Evolutionary conservation across 805 yeast genomes (phyloP), one percentile per base, ranked within the genome.

Genomic region (Candida coleopterorum): DNA sequence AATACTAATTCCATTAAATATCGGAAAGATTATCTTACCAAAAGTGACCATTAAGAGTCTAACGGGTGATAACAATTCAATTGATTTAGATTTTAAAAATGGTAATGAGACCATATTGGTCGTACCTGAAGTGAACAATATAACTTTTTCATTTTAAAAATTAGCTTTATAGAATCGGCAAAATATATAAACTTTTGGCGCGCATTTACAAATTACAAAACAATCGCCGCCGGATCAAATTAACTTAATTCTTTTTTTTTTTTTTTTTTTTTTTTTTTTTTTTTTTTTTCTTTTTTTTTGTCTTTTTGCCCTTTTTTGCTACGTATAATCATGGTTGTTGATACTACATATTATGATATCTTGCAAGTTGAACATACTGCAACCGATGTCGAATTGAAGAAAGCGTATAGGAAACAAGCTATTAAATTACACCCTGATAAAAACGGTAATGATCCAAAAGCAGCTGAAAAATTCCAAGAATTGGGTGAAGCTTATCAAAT

Each of bases 371-470:
- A 62, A 18, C 71, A 80, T 15, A 74, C 74, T 9, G 97, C 97
- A 14, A 72, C 84, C 0, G 80, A 80, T 4, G 67, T 75, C 9
- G 95, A 93, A 45, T 85, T 93, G 60, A 93, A 93, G 61, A 87
- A 87, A 57, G 95, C 97, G 0, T 93, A 93, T 60, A 74, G 98
- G 44, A 85, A 84, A 56, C 79, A 79, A 58, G 97, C 97, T 6
- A 83, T 90, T 60, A 71, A 69, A 40, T 84, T 85, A 34, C 98
- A 90, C 58, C 98, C 98, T 1, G 98, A 93, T 58, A 93, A 93
- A 66, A 87, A 90, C 53, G 96, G 95, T n/a, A 80, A 84, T 51
- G 95, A 93, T 56, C 94, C 93, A 27, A 74, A 76, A 9, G 98
- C 98, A 11, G 87, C 90, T 10, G 77, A 74, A 34, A 80, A 82